Base-by-base conservation (phyloP, 495 filamentous ascomycete genomes). In the Talaromyces proteolyticus region DNA sequence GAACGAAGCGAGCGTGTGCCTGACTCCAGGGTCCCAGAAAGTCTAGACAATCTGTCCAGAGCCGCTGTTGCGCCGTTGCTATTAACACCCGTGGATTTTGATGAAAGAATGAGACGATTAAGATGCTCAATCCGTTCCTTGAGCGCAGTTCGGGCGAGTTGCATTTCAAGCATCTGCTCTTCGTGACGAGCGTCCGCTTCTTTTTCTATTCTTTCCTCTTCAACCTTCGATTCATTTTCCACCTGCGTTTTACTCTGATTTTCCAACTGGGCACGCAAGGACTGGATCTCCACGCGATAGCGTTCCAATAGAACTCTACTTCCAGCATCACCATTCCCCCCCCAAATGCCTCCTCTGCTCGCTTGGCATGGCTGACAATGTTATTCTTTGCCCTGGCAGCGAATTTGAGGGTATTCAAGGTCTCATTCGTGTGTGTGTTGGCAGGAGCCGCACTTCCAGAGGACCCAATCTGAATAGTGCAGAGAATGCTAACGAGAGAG, bases 111-210 rank as follows among this genome's bases (percentile, higher is more conserved):
- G 10, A 98, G 77, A 18, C 93, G 86, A 65, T 96, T 98, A 5
- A 98, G 78, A 69, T 98, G 93, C 67, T 96, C 91, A 54, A 98
- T 98, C 22, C 93, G 84, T 67, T 97, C 92, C 59, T 98, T 97
- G 44, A 98, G 68, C 4, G 94, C 94, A 2, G 92, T 98, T 21
- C 94, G 80, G 12, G 93, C 93, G 22, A 98, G 77, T 63, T 98
- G 93, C 84, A 98, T 98, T 64, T 97, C 93, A 40, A 97, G 75
- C 76, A 98, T 91, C 63, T 98, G 93, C 62, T 98, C 93, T 57
- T 94, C 91, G 58, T 96, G 94, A 24, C 93, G 85, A 47, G 84
- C 76, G 58, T 89, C 82, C 22, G 86, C 84, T 64, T 93, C 85
- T 52, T 86, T 85, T 65, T 96, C 89, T 25, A 84, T 76, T 50